Conservation (phyloP, 129 eudicot genomes). For the Lonicera japonica region DNA sequence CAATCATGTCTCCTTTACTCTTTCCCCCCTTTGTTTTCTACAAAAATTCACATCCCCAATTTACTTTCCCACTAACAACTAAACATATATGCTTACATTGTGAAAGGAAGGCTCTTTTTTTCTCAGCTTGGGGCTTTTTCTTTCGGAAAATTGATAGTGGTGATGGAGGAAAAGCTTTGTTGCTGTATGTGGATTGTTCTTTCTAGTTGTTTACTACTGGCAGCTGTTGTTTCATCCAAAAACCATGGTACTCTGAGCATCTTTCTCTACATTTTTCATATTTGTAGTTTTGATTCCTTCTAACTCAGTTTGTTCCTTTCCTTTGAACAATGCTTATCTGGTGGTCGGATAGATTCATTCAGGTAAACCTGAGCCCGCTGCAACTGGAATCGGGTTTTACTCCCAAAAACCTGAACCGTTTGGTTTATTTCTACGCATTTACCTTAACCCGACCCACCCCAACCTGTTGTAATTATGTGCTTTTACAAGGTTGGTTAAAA, state of each 20-base stretch:
- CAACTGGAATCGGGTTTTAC: too few relatives aligned
- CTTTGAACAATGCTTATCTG: too few relatives aligned
- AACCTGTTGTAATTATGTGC: too few relatives aligned
- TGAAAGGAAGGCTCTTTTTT: slow-evolving; percentile 7
- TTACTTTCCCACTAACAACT: slow-evolving; percentile 13
- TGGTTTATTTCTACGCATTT: too few relatives aligned
- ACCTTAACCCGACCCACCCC: too few relatives aligned
- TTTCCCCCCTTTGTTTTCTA: slow-evolving; percentile 2
- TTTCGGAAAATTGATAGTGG: slow-evolving; percentile 5
- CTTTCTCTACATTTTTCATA: not conserved
- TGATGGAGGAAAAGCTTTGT: slow-evolving; percentile 24
- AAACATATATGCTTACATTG: slow-evolving; percentile 20
- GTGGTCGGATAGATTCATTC: too few relatives aligned
- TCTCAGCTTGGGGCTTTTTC: slow-evolving; percentile 3
- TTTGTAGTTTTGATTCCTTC: too few relatives aligned
- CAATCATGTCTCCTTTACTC: slow-evolving; percentile 24
- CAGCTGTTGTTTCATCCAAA: slow-evolving; percentile 53
- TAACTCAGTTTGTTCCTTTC: too few relatives aligned
- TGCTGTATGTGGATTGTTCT: slow-evolving; percentile 27
- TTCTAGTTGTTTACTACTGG: slow-evolving; percentile 34
- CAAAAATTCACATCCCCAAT: slow-evolving; percentile 12
- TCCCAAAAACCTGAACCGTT: too few relatives aligned
- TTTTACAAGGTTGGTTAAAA: too few relatives aligned
- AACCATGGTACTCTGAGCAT: slow-evolving; percentile 64
- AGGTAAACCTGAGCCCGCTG: too few relatives aligned